Evolutionary conservation across 1,284 basidiomycete species (phyloP), one percentile per base, ranked within the genome.

Genomic region (Omphalotus olearius): DNA sequence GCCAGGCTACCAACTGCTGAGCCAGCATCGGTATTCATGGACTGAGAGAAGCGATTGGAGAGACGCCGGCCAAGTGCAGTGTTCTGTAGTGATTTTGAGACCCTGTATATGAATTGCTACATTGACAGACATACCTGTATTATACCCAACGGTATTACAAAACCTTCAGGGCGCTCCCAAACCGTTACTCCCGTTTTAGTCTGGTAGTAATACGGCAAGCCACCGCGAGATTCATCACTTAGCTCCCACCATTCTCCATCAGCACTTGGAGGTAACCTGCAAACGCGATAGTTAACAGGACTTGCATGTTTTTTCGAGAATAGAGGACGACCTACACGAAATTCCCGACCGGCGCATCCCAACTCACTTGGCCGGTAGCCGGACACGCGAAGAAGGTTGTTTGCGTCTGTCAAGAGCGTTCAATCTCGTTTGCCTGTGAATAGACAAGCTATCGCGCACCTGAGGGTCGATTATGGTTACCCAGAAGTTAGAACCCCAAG

Each of bases 201-300:
- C 62, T 91, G 92, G 69, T 94, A 95, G 69, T 93, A 98, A 67
- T 98, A 98, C 11, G 89, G 84, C 52, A 93, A 72, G 35, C 87
- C 86, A 49, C 82, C 85, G 37, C 86, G 76, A 28, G 82, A 78
- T 35, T 90, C 84, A 66, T 96, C 93, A 40, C 78, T 75, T 57
- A 97, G 78, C 67, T 97, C 93, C 92, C 93, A 96, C 56, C 56
- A 98, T 65, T 96, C 92, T 43, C 94, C 94, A 30, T 89, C 83
- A 2, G 81, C 76, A 55, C 78, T 88, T 6, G 91, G 88, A 20
- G 93, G 94, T 33, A 98, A 72, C 42, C 88, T 91, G 60, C n/a
- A 16, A 61, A 56, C 50, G 42, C 53, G 42, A 43, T 50, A 38
- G 56, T 55, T 43, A 59, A 42, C 17, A 23, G 35, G 40, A 52